Conservation (phyloP, 768 basidiomycete genomes). For the Stropharia rugosoannulata region DNA sequence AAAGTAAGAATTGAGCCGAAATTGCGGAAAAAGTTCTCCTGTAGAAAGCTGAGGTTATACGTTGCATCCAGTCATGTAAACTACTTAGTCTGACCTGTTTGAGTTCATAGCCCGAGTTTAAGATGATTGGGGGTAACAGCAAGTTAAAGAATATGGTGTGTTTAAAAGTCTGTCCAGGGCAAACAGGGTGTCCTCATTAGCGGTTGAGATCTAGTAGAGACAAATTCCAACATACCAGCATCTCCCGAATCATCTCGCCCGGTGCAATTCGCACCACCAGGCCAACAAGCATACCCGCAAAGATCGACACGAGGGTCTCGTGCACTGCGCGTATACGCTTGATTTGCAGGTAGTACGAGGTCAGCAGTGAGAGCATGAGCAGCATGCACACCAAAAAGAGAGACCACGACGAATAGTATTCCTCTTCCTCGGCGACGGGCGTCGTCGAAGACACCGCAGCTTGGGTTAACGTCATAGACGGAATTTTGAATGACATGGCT, state of each 20-base stretch:
- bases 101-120: conserved; percentile 97
- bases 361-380: conserved; percentile 92
- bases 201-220: not conserved
- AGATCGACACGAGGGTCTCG: conserved; percentile 93
- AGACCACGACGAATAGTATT: conserved; percentile 93
- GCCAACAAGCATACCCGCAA: conserved; percentile 96
- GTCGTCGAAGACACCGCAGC: conserved; percentile 30
- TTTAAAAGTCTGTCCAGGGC: conserved; percentile 74
- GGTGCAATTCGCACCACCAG: conserved; percentile 87
- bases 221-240: conserved; percentile 71
- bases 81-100: conserved; percentile 66
- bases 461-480: conserved; percentile 24
- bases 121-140: conserved; percentile 95
- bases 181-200: not conserved
- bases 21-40: conserved; percentile 99
- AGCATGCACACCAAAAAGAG: conserved; percentile 90
- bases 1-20: conserved; percentile 95
- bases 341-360: conserved; percentile 97
- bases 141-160: conserved; percentile 98
- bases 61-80: not conserved
- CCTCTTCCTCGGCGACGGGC: conserved; percentile 70
- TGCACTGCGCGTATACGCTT: conserved; percentile 94
- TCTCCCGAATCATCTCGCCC: conserved; percentile 92
- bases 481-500: conserved; percentile 5
- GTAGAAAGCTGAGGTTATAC: conserved; percentile 11